Evolutionary conservation across 495 filamentous ascomycete species (phyloP), one percentile per base, ranked within the genome.

Genomic region (Penicillium roqueforti): DNA sequence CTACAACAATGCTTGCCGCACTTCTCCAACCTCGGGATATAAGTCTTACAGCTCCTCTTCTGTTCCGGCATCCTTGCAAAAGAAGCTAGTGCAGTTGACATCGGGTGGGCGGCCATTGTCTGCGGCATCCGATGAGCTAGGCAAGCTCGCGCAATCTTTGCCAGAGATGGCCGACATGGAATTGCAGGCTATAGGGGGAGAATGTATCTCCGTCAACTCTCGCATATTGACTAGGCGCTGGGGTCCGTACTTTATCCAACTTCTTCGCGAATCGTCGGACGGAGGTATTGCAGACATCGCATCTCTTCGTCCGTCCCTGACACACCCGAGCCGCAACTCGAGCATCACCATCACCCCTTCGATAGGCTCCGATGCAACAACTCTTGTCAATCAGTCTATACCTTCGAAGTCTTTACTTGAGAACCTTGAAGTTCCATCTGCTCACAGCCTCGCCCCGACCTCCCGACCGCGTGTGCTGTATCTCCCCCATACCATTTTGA

Each of bases 161-260:
- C 82, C 85, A 19, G 93, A 97, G 64, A 74, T 98, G 58, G 82
- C 91, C n/a, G 93, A 98, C 56, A 97, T 98, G 93, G 93, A 97
- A 62, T 84, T 98, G 36, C 74, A 97, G 22, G 90, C 91, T 29
- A 83, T 96, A 31, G 85, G 85, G 4, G 92, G 92, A 26, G 93
- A 97, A 65, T 82, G 90, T 3, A 88, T 97, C 54, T 89, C 95
- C 0, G 89, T 97, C 51, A 97, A 96, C 68, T 96, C 92, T 13
- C 82, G 90, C 37, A 79, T 98, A 11, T 76, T 97, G 1, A 85
- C 89, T 16, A 81, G 89, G 25, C 78, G 93, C 55, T 98, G 93
- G 93, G 93, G 93, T 0, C 89, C 89, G 3, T 97, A 92, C 61
- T 97, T 98, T 65, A 87, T 92, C 39, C 91, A 95, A 55, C 79